Evolutionary conservation across 1,284 basidiomycete species (phyloP).

Genomic region (Violaceomyces palustris): DNA sequence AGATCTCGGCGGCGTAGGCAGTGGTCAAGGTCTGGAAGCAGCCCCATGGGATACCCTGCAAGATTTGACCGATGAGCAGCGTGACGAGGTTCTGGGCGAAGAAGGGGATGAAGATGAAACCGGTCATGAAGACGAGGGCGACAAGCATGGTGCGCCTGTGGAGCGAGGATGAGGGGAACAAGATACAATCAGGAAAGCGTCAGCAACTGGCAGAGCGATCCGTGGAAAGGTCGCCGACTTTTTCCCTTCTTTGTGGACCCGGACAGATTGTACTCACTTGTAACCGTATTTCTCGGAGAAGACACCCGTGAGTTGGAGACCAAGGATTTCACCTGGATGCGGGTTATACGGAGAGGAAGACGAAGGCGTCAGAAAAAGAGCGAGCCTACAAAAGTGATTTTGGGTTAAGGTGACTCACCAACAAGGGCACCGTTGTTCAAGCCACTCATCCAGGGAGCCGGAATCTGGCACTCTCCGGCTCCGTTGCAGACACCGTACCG

Average conservation of each 20-base stretch:
- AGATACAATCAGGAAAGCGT: too few species aligned
- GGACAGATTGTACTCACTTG: conserved; percentile 2
- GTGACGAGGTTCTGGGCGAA: conserved; percentile 54
- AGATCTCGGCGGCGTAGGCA: conserved; percentile 57
- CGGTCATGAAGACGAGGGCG: conserved; percentile 47
- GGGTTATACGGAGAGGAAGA: too few species aligned
- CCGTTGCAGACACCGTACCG: conserved; percentile 46
- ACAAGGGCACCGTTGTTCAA: conserved; percentile 23
- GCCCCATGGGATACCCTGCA: conserved; percentile 56
- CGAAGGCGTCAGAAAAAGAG: too few species aligned
- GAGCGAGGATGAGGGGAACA: conserved; percentile 5
- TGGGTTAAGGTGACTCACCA: too few species aligned
- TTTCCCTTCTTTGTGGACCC: too few species aligned
- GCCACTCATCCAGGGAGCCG: conserved; percentile 57
- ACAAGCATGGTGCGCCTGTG: conserved; percentile 52
- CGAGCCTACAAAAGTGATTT: too few species aligned
- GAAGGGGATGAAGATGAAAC: conserved; percentile 52
- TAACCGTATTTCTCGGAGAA: conserved; percentile 16
- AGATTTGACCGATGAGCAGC: conserved; percentile 53
- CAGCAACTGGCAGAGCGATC: too few species aligned
- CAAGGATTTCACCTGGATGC: too few species aligned
- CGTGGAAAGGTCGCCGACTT: too few species aligned
- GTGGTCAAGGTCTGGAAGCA: conserved; percentile 56
- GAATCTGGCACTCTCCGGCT: conserved; percentile 53
- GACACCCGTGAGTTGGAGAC: conserved; percentile 22